These are phyloP conservation scores for Ustilago crameri DNA, from an alignment of 1,284 basidiomycete species.

Conservation along the genomic window DNA sequence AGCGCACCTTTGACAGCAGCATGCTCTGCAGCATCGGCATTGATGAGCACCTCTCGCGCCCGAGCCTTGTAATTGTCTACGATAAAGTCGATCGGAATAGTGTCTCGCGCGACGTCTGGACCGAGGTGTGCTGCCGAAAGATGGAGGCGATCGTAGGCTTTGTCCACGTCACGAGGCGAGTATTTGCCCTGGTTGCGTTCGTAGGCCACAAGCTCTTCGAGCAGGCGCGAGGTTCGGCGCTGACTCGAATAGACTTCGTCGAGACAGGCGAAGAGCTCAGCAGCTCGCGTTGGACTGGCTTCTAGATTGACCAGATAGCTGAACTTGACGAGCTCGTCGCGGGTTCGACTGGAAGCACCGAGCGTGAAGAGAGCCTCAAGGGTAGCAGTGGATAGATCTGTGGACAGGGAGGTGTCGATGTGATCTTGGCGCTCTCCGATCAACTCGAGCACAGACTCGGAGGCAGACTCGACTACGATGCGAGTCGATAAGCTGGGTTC, in stretches of 20 bases:
- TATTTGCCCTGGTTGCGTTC: conserved; percentile 41
- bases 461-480: conserved; percentile 7
- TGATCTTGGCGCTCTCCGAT: conserved; percentile 31
- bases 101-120: conserved; percentile 22
- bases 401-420: conserved; percentile 17
- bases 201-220: conserved; percentile 40
- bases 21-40: conserved; percentile 36
- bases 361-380: conserved; percentile 28
- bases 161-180: conserved; percentile 31
- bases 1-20: conserved; percentile 43
- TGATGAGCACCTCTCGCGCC: conserved; percentile 34
- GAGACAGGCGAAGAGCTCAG: conserved; percentile 31
- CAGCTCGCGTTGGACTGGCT: conserved; percentile 10
- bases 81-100: conserved; percentile 38
- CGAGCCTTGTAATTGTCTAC: conserved; percentile 40
- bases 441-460: conserved; percentile 24
- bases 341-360: conserved; percentile 28
- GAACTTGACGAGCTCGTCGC: conserved; percentile 50
- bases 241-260: conserved; percentile 30
- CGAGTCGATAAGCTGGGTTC: conserved; percentile 17
- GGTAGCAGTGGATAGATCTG: conserved; percentile 9
- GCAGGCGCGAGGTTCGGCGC: conserved; percentile 31
- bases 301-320: conserved; percentile 44
- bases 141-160: conserved; percentile 41
- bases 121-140: conserved; percentile 31